phyloP scores from a whole-genome alignment of 208 protist species.

The Acanthamoeba sp. region DNA sequence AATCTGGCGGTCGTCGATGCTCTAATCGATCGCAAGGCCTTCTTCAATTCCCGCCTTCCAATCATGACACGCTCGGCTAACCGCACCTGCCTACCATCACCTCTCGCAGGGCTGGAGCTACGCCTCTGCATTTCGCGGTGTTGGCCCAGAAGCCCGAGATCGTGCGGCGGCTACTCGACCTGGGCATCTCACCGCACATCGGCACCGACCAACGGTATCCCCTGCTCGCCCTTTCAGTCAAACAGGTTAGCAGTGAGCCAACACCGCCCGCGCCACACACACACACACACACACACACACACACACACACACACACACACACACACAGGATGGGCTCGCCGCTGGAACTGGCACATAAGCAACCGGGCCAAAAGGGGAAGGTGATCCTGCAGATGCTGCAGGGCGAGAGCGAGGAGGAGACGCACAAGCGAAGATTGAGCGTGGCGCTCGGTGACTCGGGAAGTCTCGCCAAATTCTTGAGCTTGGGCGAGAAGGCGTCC shows the following conservation, averaged over 20 bases:
- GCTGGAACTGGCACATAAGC: conserved; percentile 4
- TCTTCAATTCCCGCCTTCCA: neutral
- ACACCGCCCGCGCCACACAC: too few relatives aligned
- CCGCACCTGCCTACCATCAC: neutral
- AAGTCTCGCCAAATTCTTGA: neutral
- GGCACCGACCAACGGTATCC: conserved; percentile 26
- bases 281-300: too few relatives aligned
- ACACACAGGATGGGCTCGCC: neutral
- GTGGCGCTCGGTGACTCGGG: neutral
- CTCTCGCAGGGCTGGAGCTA: neutral
- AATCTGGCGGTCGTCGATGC: neutral
- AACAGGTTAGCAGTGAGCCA: too few relatives aligned
- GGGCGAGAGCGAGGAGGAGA: neutral
- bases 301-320: too few relatives aligned
- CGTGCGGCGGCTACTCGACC: neutral
- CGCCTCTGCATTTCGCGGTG: neutral
- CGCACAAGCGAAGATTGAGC: neutral
- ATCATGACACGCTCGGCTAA: neutral
- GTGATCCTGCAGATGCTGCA: conserved; percentile 19
- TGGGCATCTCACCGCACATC: conserved; percentile 24
- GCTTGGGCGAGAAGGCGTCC: neutral
- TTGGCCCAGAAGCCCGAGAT: conserved; percentile 7
- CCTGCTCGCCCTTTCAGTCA: neutral
- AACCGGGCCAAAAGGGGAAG: conserved; percentile 27
- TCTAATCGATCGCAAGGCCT: neutral